Conservation (phyloP, 1,139 yeast species). For the Martiniozyma asiatica region DNA sequence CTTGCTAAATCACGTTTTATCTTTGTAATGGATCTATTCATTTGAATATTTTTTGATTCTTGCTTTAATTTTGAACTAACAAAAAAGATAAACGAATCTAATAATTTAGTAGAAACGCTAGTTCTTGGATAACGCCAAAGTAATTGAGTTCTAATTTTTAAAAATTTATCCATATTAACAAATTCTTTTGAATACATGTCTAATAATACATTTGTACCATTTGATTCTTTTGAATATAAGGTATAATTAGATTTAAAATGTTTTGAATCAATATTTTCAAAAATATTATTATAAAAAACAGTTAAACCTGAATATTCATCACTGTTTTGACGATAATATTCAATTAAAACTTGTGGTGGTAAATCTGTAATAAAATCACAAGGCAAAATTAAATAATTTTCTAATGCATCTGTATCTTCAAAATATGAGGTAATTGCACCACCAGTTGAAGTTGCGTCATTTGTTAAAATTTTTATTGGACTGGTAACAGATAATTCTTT, state of each 20-base stretch:
- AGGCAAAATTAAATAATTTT: conserved; percentile 69
- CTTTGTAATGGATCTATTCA: conserved; percentile 45
- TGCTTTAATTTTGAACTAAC: conserved; percentile 46
- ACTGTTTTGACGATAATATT: conserved; percentile 63
- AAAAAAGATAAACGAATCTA: conserved; percentile 73
- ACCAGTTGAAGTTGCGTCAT: conserved; percentile 49
- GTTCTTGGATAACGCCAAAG: conserved; percentile 79
- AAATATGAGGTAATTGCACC: conserved; percentile 31
- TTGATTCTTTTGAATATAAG: conserved; percentile 37
- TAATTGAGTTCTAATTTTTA: conserved; percentile 75
- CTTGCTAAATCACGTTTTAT: conserved; percentile 79
- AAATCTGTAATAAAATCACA: conserved; percentile 89
- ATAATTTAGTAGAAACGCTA: conserved; percentile 60
- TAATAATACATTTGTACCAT: conserved; percentile 39
- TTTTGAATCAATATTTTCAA: conserved; percentile 71
- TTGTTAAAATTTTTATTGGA: conserved; percentile 34
- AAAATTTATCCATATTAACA: conserved; percentile 54
- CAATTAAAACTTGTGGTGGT: conserved; percentile 82
- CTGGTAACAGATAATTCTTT: conserved; percentile 23
- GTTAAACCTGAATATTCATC: conserved; percentile 59
- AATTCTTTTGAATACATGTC: conserved; percentile 58
- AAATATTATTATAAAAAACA: conserved; percentile 56
- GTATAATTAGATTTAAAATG: conserved; percentile 49
- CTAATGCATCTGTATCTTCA: conserved; percentile 17
- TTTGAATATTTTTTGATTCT: conserved; percentile 25